Evolutionary conservation across 495 filamentous ascomycete species (phyloP).

Genomic region (Penicillium macrosclerotiorum): DNA sequence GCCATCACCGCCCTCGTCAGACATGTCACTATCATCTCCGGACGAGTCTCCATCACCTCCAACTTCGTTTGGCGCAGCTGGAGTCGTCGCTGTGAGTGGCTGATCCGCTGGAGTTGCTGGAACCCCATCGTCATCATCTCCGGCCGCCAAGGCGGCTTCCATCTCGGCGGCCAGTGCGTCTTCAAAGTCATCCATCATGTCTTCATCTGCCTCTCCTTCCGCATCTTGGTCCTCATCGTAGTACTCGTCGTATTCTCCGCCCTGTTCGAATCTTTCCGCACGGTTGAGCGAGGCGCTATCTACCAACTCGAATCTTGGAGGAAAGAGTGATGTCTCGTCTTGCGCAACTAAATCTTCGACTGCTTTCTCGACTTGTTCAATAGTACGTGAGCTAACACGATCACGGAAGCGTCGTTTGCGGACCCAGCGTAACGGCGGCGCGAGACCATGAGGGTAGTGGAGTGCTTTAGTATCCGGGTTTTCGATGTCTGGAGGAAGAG

Average conservation of each 20-base stretch:
- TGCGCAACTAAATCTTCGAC: slow-evolving; percentile 73
- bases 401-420: slow-evolving; percentile 79
- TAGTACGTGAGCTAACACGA: slow-evolving; percentile 75
- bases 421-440: slow-evolving; percentile 85
- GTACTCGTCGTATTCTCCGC: slow-evolving; percentile 46
- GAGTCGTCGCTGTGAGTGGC: slow-evolving; percentile 31
- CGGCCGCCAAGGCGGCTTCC: slow-evolving; percentile 53
- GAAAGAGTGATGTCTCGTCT: slow-evolving; percentile 58
- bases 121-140: slow-evolving; percentile 35
- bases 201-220: slow-evolving; percentile 52
- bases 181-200: slow-evolving; percentile 56
- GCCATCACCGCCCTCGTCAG: slow-evolving; percentile 60
- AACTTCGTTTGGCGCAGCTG: slow-evolving; percentile 36
- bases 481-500: slow-evolving; percentile 64
- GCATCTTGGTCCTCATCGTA: slow-evolving; percentile 56
- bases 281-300: slow-evolving; percentile 57
- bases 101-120: slow-evolving; percentile 22
- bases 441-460: slow-evolving; percentile 89
- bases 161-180: slow-evolving; percentile 57
- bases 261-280: slow-evolving; percentile 42
- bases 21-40: slow-evolving; percentile 49
- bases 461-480: slow-evolving; percentile 55
- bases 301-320: slow-evolving; percentile 59
- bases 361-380: slow-evolving; percentile 81
- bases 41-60: slow-evolving; percentile 38